Evolutionary conservation across 2,329 filamentous ascomycete species (phyloP).

Genomic region (Coccinonectria pachysandricola): DNA sequence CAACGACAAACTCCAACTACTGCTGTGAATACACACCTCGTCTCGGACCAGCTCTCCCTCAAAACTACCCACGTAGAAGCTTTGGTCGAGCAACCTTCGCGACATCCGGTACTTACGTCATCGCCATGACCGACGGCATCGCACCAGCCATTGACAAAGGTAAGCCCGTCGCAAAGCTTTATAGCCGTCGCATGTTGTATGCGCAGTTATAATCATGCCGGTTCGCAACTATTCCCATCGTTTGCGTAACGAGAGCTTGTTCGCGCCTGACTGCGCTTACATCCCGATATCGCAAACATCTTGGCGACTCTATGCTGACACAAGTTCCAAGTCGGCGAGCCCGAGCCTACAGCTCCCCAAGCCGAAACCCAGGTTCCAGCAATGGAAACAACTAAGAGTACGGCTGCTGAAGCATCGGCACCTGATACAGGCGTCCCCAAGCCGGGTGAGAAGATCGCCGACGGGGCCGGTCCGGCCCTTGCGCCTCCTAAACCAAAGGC

Average conservation of each 20-base stretch:
- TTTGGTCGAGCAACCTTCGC: no score
- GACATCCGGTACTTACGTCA: conserved; percentile 26
- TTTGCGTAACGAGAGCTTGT: no score
- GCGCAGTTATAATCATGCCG: no score
- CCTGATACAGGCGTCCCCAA: conserved; percentile 13
- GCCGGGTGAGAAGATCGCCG: conserved; percentile 11
- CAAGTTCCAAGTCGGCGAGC: conserved; percentile 22
- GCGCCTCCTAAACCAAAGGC: conserved; percentile 19
- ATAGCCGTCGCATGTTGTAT: conserved; percentile 3
- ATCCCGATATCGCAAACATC: no score
- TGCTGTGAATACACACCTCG: not conserved
- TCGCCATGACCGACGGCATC: conserved; percentile 26
- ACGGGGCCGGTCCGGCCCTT: conserved; percentile 9
- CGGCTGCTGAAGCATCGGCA: conserved; percentile 16
- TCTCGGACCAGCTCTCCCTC: no score
- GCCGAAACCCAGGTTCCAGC: conserved; percentile 18
- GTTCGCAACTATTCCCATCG: no score
- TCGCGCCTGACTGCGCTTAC: no score
- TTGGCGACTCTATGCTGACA: no score
- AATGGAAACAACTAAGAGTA: conserved; percentile 16
- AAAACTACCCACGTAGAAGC: no score
- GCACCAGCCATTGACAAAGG: conserved; percentile 27
- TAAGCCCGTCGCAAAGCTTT: conserved; percentile 14
- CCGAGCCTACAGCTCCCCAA: conserved; percentile 19
- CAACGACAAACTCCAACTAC: not conserved